These are phyloP conservation scores for Pestalotiopsis sp. DNA, from an alignment of 2,329 filamentous ascomycete species.

Conservation along the genomic window DNA sequence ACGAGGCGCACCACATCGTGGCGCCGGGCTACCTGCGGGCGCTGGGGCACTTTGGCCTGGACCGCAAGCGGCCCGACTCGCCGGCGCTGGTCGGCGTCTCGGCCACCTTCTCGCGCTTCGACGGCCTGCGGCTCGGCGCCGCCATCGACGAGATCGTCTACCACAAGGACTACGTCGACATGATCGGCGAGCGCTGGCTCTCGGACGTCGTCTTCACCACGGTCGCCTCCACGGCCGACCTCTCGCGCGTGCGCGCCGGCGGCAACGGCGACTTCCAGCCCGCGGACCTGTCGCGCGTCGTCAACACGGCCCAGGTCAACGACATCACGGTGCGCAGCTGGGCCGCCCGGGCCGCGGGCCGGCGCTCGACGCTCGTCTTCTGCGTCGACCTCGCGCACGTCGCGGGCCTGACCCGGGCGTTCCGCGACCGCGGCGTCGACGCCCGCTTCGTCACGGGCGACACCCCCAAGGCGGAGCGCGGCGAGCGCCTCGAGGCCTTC, in stretches of 20 bases:
- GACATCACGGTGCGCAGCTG: slow-evolving; percentile 84
- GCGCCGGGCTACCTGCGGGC: slow-evolving; percentile 76
- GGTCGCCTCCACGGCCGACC: slow-evolving; percentile 78
- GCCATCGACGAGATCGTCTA: slow-evolving; percentile 97
- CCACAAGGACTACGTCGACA: slow-evolving; percentile 73
- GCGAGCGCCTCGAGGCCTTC: slow-evolving; percentile 75
- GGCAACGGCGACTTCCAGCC: slow-evolving; percentile 78
- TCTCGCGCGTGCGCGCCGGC: slow-evolving; percentile 68
- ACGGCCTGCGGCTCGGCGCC: slow-evolving; percentile 78
- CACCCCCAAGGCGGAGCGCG: slow-evolving; percentile 70
- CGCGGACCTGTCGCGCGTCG: slow-evolving; percentile 74
- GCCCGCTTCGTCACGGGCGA: slow-evolving; percentile 85
- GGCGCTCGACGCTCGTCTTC: slow-evolving; percentile 89
- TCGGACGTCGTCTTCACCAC: slow-evolving; percentile 94
- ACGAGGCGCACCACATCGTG: slow-evolving; percentile 97
- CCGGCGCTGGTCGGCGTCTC: slow-evolving; percentile 87
- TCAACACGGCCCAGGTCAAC: slow-evolving; percentile 83
- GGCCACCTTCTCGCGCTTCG: slow-evolving; percentile 76
- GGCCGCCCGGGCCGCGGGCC: slow-evolving; percentile 72
- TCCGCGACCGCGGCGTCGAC: slow-evolving; percentile 77
- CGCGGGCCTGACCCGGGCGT: slow-evolving; percentile 70
- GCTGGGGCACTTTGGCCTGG: slow-evolving; percentile 77
- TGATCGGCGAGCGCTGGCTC: slow-evolving; percentile 83
- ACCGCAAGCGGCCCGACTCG: slow-evolving; percentile 46
- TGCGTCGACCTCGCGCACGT: slow-evolving; percentile 92